phyloP scores from a whole-genome alignment of 768 basidiomycete genomes.

The Boletus huronensis region DNA sequence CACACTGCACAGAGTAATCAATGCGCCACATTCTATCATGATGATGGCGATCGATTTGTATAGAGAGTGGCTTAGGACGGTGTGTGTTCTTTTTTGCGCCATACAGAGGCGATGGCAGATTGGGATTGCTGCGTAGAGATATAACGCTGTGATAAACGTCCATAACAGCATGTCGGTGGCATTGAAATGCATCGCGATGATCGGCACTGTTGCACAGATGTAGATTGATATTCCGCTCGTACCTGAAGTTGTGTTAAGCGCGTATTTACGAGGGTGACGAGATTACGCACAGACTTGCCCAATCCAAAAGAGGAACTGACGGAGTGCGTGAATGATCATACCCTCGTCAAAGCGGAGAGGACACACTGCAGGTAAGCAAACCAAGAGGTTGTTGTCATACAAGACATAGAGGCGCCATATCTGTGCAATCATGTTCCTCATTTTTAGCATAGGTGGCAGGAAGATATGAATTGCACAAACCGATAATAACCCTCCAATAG shows the following conservation, averaged over 20 bases:
- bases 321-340: neutral
- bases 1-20: conserved; percentile 7
- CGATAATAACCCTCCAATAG: conserved; percentile 13
- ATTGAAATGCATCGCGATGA: neutral
- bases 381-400: conserved; percentile 5
- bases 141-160: conserved; percentile 10
- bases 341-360: neutral
- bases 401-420: conserved; percentile 25
- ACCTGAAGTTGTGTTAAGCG: conserved; percentile 7
- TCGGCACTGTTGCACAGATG: neutral
- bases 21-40: conserved; percentile 18
- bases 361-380: conserved; percentile 21
- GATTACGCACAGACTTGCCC: conserved; percentile 15
- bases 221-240: neutral
- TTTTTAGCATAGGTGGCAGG: neutral
- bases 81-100: conserved; percentile 6
- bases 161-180: conserved; percentile 6
- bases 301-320: conserved; percentile 20
- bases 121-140: conserved; percentile 13
- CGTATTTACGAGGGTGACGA: neutral
- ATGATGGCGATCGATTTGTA: conserved; percentile 15
- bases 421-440: neutral
- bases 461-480: conserved; percentile 6
- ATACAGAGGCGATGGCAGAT: conserved; percentile 16
- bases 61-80: conserved; percentile 1